Evolutionary conservation across 2,329 filamentous ascomycete species (phyloP), one percentile per base, ranked within the genome.

Genomic region (Clonostachys sp.): DNA sequence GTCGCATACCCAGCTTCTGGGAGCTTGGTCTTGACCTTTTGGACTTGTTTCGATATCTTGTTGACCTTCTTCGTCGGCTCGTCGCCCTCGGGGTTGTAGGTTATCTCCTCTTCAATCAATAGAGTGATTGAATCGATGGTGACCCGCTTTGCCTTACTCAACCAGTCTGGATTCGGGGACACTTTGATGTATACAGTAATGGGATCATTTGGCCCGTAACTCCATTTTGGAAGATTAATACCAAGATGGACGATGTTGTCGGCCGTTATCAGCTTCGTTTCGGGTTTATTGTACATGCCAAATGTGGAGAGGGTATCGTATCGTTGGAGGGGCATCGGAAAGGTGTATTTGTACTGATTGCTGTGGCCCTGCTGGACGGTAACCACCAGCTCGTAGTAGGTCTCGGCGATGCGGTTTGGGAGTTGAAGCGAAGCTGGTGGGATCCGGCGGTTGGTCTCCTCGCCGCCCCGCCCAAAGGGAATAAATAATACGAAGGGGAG

Each of bases 231-330:
- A 55, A 99, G 75, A 51, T 91, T 95, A 56, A 96, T 95, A 42
- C 89, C 90, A 47, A 97, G 74, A 9, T 90, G 95, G 51, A 97
- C 89, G 47, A 97, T 73, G 65, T 95, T 94, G 70, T 97, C 94
- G 45, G 87, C 83, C 34, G 91, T 89, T 50, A 85, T 82, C 59
- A 95, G 87, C 48, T 90, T 89, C 50, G 87, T 87, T 66, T 96
- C 92, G 14, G 91, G 92, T 47, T 91, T 86, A 70, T 97, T 97
- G 74, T 97, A 99, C 94, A 97, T 97, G 68, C 94, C 94, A 71
- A 99, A 99, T 2, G 94, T 97, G 40, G 91, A 96, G 44, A 99
- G 75, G 2, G 92, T 99, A 66, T 99, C 94, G 72, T 97, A 99
- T 62, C 94, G 81, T 55, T 89, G 84, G 57, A 99, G 82, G 2